A percentile compares a stretch with the other conserved stretches of the same genome.
These are phyloP conservation scores for Rhizopogon vesiculosus DNA, from an alignment of 768 basidiomycete species.

Conservation along the genomic window DNA sequence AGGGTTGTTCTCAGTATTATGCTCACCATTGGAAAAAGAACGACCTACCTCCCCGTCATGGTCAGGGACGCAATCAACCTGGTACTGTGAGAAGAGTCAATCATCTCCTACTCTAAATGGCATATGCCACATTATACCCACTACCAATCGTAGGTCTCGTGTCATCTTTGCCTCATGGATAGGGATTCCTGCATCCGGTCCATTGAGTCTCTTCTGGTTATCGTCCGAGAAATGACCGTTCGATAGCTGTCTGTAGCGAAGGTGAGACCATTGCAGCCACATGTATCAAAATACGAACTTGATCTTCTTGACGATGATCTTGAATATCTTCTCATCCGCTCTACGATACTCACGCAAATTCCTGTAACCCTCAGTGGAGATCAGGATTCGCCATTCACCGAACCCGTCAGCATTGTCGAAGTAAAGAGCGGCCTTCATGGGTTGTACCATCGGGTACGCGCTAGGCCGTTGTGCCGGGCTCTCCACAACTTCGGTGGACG, in stretches of 20 bases:
- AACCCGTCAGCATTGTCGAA: slow-evolving; percentile 57
- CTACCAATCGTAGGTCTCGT: slow-evolving; percentile 44
- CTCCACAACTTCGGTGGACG: not conserved
- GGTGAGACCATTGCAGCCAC: not conserved
- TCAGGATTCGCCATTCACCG: slow-evolving; percentile 59
- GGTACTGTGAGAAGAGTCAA: slow-evolving; percentile 32
- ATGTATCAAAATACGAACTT: slow-evolving; percentile 33
- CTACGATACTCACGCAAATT: slow-evolving; percentile 45
- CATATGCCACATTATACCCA: slow-evolving; percentile 19
- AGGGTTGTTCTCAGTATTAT: not conserved
- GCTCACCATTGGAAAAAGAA: not conserved
- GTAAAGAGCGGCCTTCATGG: slow-evolving; percentile 56
- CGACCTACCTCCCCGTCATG: slow-evolving; percentile 26
- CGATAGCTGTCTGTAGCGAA: slow-evolving; percentile 52
- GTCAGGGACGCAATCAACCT: slow-evolving; percentile 42
- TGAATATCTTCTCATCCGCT: slow-evolving; percentile 42
- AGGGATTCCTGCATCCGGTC: slow-evolving; percentile 40
- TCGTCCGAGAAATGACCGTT: slow-evolving; percentile 64
- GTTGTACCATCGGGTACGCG: slow-evolving; percentile 45
- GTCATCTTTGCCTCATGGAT: slow-evolving; percentile 71
- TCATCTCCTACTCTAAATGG: not conserved
- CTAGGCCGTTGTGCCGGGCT: slow-evolving; percentile 4
- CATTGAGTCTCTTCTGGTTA: slow-evolving; percentile 59
- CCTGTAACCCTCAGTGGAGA: slow-evolving; percentile 44
- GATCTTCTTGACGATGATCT: slow-evolving; percentile 63